phyloP scores from a whole-genome alignment of 2,329 filamentous ascomycete species.

The Diaporthe nobilis region DNA sequence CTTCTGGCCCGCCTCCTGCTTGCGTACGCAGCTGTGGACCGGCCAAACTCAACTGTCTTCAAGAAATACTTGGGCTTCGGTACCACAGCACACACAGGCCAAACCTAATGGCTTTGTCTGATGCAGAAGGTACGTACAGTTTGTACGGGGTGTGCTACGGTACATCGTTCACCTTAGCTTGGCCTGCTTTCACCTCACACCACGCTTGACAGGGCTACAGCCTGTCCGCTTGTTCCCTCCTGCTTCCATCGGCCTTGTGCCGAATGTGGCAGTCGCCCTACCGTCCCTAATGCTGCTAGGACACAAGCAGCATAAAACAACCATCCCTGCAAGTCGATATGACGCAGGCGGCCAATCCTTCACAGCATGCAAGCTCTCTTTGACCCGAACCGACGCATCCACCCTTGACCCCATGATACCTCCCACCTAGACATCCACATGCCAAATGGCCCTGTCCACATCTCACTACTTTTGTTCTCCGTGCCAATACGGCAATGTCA shows the following conservation, averaged over 20 bases:
- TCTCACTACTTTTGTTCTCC: constrained; percentile 49
- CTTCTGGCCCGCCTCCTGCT: not conserved
- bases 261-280: constrained; percentile 37
- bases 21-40: constrained; percentile 22
- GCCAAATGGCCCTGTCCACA: constrained; percentile 51
- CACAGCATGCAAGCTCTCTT: constrained; percentile 50
- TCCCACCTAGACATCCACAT: constrained; percentile 47
- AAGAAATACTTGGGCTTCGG: constrained; percentile 8
- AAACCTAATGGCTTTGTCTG: constrained; percentile 24
- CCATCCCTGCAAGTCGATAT: constrained; percentile 47
- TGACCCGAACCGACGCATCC: constrained; percentile 49
- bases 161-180: constrained; percentile 34
- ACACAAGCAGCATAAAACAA: constrained; percentile 36
- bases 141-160: constrained; percentile 17
- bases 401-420: constrained; percentile 44
- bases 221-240: constrained; percentile 34
- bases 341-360: constrained; percentile 50
- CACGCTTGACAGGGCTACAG: constrained; percentile 37
- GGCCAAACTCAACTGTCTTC: constrained; percentile 10
- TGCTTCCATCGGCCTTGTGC: constrained; percentile 34
- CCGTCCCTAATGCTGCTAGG: constrained; percentile 32
- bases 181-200: constrained; percentile 35
- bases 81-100: constrained; percentile 28
- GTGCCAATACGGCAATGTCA: constrained; percentile 49
- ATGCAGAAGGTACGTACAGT: constrained; percentile 24